phyloP scores from a whole-genome alignment of 768 basidiomycete genomes.

The Leccinum longicurvipes region DNA sequence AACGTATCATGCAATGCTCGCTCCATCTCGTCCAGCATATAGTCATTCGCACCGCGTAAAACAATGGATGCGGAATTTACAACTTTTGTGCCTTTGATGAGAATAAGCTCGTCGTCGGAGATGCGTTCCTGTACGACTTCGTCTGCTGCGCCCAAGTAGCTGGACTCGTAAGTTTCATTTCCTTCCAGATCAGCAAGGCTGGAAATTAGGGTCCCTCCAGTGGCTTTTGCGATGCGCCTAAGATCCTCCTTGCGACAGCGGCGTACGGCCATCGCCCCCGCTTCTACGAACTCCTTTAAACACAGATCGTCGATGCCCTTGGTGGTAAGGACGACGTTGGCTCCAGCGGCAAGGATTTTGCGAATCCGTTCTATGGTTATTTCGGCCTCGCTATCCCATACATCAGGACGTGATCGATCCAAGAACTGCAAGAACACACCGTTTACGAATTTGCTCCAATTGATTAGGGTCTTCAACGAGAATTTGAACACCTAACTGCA shows the following conservation, averaged over 20 bases:
- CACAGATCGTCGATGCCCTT: slow-evolving; percentile 99
- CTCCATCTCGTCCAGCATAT: slow-evolving; percentile 99
- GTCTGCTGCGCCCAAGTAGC: slow-evolving; percentile 86
- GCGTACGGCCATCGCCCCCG: slow-evolving; percentile 97
- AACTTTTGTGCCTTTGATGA: slow-evolving; percentile 96
- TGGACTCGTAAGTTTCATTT: slow-evolving; percentile 94
- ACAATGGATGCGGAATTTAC: slow-evolving; percentile 92
- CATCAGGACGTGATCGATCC: slow-evolving; percentile 10
- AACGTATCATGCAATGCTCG: slow-evolving; percentile 91
- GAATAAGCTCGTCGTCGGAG: slow-evolving; percentile 96
- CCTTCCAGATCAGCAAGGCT: slow-evolving; percentile 95
- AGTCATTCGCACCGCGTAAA: slow-evolving; percentile 95
- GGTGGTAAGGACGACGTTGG: slow-evolving; percentile 95
- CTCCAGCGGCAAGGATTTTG: slow-evolving; percentile 93
- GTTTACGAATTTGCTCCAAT: slow-evolving; percentile 91
- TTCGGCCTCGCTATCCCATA: slow-evolving; percentile 75
- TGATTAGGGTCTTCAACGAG: slow-evolving; percentile 95
- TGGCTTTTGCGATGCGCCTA: slow-evolving; percentile 94
- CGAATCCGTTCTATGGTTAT: slow-evolving; percentile 94
- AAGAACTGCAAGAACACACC: slow-evolving; percentile 44
- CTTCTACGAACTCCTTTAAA: slow-evolving; percentile 98
- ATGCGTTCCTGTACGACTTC: slow-evolving; percentile 97
- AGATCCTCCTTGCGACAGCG: slow-evolving; percentile 98
- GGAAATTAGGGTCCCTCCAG: slow-evolving; percentile 89
- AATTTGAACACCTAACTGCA: slow-evolving; percentile 98